Percentiles rank a stretch among this genome's conserved stretches.
Evolutionary conservation across 768 basidiomycete species (phyloP).

Genomic region (Pisolithus albus): DNA sequence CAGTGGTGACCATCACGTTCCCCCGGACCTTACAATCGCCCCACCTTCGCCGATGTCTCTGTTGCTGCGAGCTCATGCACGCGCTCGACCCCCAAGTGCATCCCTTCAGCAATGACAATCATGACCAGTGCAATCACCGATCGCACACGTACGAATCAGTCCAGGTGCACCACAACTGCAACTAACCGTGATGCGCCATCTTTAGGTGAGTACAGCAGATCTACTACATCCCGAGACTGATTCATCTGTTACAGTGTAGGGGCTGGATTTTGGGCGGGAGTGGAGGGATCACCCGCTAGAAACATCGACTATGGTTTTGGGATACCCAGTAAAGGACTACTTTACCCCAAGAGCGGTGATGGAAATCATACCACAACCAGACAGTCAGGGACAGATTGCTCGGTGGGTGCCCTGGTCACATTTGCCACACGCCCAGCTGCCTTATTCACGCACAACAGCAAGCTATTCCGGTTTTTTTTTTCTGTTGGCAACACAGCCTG

Average conservation of each 20-base stretch:
- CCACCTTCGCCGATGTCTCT: slow-evolving; percentile 27
- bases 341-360: slow-evolving; percentile 66
- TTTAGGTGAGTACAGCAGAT: slow-evolving; percentile 24
- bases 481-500: slow-evolving; percentile 79
- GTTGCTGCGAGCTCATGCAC: slow-evolving; percentile 6
- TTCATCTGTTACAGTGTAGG: slow-evolving; percentile 65
- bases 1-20: slow-evolving; percentile 33
- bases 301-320: slow-evolving; percentile 66
- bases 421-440: slow-evolving; percentile 4
- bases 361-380: slow-evolving; percentile 73
- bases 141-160: slow-evolving; percentile 26
- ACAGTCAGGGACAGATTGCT: slow-evolving; percentile 76
- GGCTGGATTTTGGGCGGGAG: slow-evolving; percentile 52
- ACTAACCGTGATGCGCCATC: slow-evolving; percentile 20
- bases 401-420: slow-evolving; percentile 40
- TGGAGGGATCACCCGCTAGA: slow-evolving; percentile 38
- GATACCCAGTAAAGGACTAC: slow-evolving; percentile 54
- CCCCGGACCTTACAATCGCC: slow-evolving; percentile 34
- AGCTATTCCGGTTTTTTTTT: slow-evolving; percentile 70
- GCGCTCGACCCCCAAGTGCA: slow-evolving; percentile 29
- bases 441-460: slow-evolving; percentile 22
- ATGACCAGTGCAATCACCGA: slow-evolving; percentile 28
- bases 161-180: slow-evolving; percentile 28
- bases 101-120: slow-evolving; percentile 28
- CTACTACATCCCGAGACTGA: slow-evolving; percentile 33